phyloP scores from a whole-genome alignment of 164 flowering plant genomes.

The Kalanchoe fedtschenkoi region DNA sequence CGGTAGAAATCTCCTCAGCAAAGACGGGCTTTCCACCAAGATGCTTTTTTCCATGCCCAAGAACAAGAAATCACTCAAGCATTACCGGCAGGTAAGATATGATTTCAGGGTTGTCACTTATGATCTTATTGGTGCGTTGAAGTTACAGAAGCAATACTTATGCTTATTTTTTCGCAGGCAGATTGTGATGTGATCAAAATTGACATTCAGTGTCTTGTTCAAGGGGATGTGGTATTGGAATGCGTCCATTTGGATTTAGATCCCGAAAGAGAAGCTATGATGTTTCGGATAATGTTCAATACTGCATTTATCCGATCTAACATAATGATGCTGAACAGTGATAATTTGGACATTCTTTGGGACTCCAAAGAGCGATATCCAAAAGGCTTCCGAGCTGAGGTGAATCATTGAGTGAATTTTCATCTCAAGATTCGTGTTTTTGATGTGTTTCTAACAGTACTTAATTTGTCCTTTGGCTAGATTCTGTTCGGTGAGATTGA shows the following conservation, averaged over 20 bases:
- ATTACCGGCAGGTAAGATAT: conserved; percentile 60
- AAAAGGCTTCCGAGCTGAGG: conserved; percentile 95
- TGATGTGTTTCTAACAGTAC: background rate
- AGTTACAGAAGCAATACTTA: background rate
- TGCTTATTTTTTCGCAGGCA: conserved; percentile 37
- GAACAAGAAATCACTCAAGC: conserved; percentile 59
- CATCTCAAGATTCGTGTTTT: background rate
- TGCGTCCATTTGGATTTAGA: conserved; percentile 81
- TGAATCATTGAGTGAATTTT: conserved; percentile 13
- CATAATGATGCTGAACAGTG: conserved; percentile 76
- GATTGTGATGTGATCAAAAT: conserved; percentile 94
- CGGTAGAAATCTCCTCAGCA: conserved; percentile 65
- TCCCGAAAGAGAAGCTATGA: conserved; percentile 89
- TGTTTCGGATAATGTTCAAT: conserved; percentile 95
- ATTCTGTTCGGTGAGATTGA: conserved; percentile 92
- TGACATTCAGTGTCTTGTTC: conserved; percentile 86
- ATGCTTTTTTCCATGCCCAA: conserved; percentile 81
- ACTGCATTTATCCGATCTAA: conserved; percentile 95
- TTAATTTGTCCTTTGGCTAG: conserved; percentile 21
- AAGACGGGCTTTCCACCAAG: conserved; percentile 64
- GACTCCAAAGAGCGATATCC: conserved; percentile 84
- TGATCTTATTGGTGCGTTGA: background rate
- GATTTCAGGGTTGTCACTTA: conserved; percentile 1
- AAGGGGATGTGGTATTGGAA: conserved; percentile 97
- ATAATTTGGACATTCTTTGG: conserved; percentile 94